Percentiles rank a stretch among this genome's conserved stretches.
These are phyloP conservation scores for Podospora bellae-mahoneyi DNA, from an alignment of 495 filamentous ascomycete genomes.

Conservation along the genomic window DNA sequence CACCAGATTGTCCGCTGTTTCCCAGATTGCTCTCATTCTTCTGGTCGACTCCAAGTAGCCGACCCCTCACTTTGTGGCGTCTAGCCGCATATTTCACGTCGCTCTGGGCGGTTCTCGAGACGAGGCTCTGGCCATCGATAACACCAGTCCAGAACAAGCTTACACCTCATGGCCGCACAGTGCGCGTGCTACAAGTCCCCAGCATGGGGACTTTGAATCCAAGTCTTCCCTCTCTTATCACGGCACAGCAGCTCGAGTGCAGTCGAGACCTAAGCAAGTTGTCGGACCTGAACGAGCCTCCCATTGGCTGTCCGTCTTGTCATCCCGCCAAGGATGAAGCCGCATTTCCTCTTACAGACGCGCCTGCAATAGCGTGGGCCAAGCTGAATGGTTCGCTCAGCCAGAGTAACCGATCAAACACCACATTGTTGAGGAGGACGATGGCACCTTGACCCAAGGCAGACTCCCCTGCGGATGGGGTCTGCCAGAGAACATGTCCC, in stretches of 20 bases:
- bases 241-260: not conserved
- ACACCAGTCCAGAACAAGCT: not conserved
- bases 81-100: not conserved
- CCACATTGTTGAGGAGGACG: not conserved
- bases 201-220: not conserved
- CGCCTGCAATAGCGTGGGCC: not conserved
- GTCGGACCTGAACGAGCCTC: not conserved
- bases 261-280: not conserved
- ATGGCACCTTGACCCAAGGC: not conserved
- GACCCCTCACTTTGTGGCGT: conserved; percentile 5
- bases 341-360: not conserved
- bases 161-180: not conserved
- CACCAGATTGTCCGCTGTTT: not conserved
- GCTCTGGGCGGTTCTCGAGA: not conserved
- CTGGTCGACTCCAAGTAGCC: no score
- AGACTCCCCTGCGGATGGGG: not conserved
- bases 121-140: conserved; percentile 4
- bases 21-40: no score
- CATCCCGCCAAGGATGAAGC: not conserved
- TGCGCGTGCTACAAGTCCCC: not conserved
- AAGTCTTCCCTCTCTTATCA: not conserved
- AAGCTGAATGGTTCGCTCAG: not conserved
- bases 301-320: not conserved
- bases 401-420: not conserved
- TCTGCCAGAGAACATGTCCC: not conserved